phyloP scores from a whole-genome alignment of 768 basidiomycete genomes.

The Pulveroboletus ravenelii region DNA sequence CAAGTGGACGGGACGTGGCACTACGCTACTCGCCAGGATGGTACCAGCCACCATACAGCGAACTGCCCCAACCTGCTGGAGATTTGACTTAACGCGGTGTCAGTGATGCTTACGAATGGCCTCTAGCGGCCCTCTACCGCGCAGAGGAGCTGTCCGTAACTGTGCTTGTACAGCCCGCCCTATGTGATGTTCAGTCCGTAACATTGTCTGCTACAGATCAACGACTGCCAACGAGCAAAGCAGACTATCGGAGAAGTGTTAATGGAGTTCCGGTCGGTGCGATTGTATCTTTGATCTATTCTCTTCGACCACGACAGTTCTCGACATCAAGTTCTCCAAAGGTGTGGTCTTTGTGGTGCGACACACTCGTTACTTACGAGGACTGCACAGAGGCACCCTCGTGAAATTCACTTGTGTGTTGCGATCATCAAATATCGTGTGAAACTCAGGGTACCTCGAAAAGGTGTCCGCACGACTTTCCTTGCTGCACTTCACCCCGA shows the following conservation, averaged over 20 bases:
- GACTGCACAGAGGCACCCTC: conserved; percentile 46
- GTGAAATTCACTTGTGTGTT: conserved; percentile 75
- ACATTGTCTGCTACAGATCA: no score
- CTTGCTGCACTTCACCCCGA: conserved; percentile 59
- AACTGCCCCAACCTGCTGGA: no score
- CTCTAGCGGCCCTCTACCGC: no score
- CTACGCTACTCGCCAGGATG: no score
- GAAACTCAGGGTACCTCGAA: conserved; percentile 69
- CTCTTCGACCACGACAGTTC: conserved; percentile 88
- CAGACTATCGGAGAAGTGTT: conserved; percentile 84
- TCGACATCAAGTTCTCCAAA: conserved; percentile 84
- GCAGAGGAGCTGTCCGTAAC: no score
- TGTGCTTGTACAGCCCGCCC: no score
- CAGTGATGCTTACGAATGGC: no score
- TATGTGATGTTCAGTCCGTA: no score
- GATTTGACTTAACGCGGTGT: no score
- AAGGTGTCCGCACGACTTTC: conserved; percentile 82
- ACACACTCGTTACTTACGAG: background rate
- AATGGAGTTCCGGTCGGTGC: conserved; percentile 69
- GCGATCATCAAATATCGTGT: no score
- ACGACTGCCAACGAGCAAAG: conserved; percentile 63
- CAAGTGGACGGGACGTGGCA: no score
- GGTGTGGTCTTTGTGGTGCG: conserved; percentile 7
- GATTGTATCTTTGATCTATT: conserved; percentile 88
- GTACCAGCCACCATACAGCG: no score